These are phyloP conservation scores for Didymella lethalis DNA, from an alignment of 2,329 filamentous ascomycete genomes.

Conservation along the genomic window DNA sequence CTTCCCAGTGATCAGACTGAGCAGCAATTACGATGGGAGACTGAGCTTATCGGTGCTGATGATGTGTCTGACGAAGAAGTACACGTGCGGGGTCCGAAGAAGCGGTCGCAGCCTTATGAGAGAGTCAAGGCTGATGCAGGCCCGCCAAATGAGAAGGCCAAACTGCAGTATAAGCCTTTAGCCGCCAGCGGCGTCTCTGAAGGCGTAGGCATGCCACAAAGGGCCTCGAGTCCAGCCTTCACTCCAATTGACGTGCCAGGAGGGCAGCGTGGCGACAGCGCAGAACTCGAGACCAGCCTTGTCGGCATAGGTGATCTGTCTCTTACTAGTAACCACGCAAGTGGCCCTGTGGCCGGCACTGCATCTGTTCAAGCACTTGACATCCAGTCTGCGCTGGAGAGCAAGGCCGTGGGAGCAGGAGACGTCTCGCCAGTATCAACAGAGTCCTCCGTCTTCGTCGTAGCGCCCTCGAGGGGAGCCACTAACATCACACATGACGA, in stretches of 20 bases:
- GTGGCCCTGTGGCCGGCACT: background rate
- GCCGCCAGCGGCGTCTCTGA: too few species aligned
- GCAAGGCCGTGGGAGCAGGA: slow-evolving; percentile 32
- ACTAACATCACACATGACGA: background rate
- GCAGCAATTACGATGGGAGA: background rate
- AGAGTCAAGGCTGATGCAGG: too few species aligned
- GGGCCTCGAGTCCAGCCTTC: background rate
- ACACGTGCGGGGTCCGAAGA: background rate
- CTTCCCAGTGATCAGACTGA: background rate
- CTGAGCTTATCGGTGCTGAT: background rate
- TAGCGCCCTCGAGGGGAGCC: background rate
- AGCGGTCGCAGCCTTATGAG: background rate
- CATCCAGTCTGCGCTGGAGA: slow-evolving; percentile 30
- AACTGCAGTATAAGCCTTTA: background rate
- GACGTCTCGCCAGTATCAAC: slow-evolving; percentile 40
- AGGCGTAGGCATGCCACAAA: background rate
- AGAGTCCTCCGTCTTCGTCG: slow-evolving; percentile 7
- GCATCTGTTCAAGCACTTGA: slow-evolving; percentile 13
- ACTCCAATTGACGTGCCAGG: background rate
- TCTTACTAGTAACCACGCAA: slow-evolving; percentile 18
- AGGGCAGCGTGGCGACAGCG: background rate
- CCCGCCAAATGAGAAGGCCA: too few species aligned
- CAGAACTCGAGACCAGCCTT: slow-evolving; percentile 28
- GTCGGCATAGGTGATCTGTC: slow-evolving; percentile 37
- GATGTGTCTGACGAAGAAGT: background rate